Evolutionary conservation across 176 grass and related monocot genomes (phyloP).

Genomic region (Miscanthus lutarioriparius): DNA sequence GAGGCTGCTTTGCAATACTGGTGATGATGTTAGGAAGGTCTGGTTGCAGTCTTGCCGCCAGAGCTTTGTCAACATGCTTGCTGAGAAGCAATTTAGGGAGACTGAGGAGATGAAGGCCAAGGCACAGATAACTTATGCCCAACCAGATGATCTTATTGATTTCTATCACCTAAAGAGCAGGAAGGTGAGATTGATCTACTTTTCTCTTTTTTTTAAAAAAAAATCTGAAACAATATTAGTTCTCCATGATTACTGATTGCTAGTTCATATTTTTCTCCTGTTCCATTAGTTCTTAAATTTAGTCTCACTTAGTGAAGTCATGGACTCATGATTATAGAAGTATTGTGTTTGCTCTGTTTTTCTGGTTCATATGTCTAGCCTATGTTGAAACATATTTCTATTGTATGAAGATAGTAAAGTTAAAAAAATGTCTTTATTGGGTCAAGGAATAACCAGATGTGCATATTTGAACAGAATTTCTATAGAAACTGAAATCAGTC

Average conservation of each 20-base stretch:
- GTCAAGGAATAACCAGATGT: background rate
- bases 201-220: background rate
- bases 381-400: background rate
- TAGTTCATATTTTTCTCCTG: background rate
- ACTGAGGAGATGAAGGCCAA: conserved; percentile 70
- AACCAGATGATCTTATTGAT: conserved; percentile 85
- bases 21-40: conserved; percentile 62
- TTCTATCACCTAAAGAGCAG: conserved; percentile 85
- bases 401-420: background rate
- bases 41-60: conserved; percentile 65
- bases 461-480: background rate
- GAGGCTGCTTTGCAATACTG: conserved; percentile 65
- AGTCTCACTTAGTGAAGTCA: background rate
- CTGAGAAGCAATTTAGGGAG: conserved; percentile 80
- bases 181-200: conserved; percentile 33
- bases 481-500: background rate
- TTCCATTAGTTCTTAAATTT: background rate
- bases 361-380: background rate
- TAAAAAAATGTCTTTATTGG: background rate
- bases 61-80: conserved; percentile 73
- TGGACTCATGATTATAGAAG: background rate
- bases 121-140: conserved; percentile 65
- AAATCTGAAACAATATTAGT: background rate
- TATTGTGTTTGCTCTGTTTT: background rate
- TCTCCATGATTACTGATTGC: background rate